Conservation (phyloP, 2,329 filamentous ascomycete genomes). For the Sporothrix schenckii region DNA sequence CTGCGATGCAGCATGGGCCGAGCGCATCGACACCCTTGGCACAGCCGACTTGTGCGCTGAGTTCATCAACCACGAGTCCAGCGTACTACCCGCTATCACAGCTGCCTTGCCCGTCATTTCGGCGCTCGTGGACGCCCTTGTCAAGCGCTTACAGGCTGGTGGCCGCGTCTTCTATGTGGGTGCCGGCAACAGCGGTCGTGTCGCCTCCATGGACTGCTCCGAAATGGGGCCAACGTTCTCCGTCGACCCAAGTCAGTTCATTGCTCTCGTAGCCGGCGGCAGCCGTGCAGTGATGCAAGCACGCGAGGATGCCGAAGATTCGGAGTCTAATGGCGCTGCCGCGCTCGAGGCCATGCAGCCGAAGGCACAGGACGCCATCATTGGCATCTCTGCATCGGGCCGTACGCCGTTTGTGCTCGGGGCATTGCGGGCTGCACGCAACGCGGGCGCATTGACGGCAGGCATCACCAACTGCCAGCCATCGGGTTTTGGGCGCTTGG, state of each 20-base stretch:
- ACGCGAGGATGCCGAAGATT: slow-evolving; percentile 42
- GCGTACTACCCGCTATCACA: slow-evolving; percentile 41
- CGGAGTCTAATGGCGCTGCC: slow-evolving; percentile 20
- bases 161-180: slow-evolving; percentile 47
- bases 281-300: slow-evolving; percentile 46
- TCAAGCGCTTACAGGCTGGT: slow-evolving; percentile 41
- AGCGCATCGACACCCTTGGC: slow-evolving; percentile 28
- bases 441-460: slow-evolving; percentile 45
- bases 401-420: slow-evolving; percentile 50
- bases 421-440: slow-evolving; percentile 44
- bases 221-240: slow-evolving; percentile 50
- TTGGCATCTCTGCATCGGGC: slow-evolving; percentile 50
- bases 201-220: slow-evolving; percentile 44
- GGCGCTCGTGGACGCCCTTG: slow-evolving; percentile 42
- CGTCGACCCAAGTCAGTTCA: slow-evolving; percentile 45
- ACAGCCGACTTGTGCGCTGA: slow-evolving; percentile 30
- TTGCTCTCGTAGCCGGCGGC: slow-evolving; percentile 48
- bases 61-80: slow-evolving; percentile 44
- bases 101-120: slow-evolving; percentile 43
- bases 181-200: slow-evolving; percentile 51
- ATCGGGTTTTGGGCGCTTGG: slow-evolving; percentile 38
- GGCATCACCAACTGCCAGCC: slow-evolving; percentile 46
- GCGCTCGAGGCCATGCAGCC: slow-evolving; percentile 21
- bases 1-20: slow-evolving; percentile 25
- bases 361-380: slow-evolving; percentile 42